phyloP scores from a whole-genome alignment of 2,329 filamentous ascomycete species.

The Parastagonospora avenae region DNA sequence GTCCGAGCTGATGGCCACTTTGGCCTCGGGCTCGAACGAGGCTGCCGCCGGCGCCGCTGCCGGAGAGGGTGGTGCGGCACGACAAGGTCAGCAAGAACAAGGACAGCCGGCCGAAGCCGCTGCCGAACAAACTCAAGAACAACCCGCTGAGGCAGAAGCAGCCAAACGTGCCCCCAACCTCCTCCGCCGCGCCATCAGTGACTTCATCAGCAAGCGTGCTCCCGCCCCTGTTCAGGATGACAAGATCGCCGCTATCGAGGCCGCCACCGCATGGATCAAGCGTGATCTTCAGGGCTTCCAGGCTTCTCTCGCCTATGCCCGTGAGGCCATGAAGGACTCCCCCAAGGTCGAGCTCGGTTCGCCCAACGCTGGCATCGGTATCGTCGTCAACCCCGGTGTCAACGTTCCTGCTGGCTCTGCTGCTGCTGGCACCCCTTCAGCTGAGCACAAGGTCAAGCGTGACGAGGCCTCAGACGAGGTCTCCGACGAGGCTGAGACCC shows the following conservation, averaged over 20 bases:
- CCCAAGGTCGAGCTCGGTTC: constrained; percentile 58
- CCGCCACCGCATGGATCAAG: constrained; percentile 50
- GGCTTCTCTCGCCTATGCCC: constrained; percentile 54
- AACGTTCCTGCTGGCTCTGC: constrained; percentile 46
- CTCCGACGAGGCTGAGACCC: constrained; percentile 36
- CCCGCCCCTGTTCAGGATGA: constrained; percentile 20
- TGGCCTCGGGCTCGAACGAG: constrained; percentile 48
- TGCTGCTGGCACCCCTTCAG: constrained; percentile 36
- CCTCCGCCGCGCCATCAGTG: constrained; percentile 32
- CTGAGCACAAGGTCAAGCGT: constrained; percentile 28
- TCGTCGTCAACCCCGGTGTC: constrained; percentile 45
- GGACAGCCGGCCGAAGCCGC: constrained; percentile 12
- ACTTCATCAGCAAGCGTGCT: constrained; percentile 34
- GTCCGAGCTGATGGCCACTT: constrained; percentile 51
- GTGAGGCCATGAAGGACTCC: constrained; percentile 52
- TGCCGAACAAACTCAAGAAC: constrained; percentile 20
- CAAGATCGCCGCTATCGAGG: constrained; percentile 38
- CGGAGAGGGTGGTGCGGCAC: constrained; percentile 18
- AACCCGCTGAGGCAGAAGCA: constrained; percentile 33
- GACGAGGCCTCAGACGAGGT: constrained; percentile 21
- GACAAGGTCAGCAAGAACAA: constrained; percentile 25
- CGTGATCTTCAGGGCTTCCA: constrained; percentile 57
- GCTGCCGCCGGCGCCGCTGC: constrained; percentile 34
- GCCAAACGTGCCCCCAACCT: constrained; percentile 29
- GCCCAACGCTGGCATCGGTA: constrained; percentile 50